Conservation (phyloP, 768 basidiomycete genomes). For the Roridomyces roridus region DNA sequence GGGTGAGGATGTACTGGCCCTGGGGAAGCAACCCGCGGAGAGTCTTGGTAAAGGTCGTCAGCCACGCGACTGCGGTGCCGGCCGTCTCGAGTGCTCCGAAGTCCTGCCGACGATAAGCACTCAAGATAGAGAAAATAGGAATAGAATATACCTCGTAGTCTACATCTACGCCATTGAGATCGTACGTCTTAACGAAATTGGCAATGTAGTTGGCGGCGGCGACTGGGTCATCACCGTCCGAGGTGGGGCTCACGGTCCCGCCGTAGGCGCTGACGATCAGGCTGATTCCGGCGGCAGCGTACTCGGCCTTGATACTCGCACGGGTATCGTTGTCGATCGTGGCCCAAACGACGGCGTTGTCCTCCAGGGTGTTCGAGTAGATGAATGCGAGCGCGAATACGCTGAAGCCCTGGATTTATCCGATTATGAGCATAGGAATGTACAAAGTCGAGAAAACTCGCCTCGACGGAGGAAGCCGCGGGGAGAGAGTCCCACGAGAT, state of each 20-base stretch:
- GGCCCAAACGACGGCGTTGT: slow-evolving; percentile 18
- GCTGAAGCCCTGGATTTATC: slow-evolving; percentile 24
- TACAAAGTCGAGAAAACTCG: too few relatives aligned
- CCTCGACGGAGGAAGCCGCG: neutral
- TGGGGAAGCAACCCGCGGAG: slow-evolving; percentile 27
- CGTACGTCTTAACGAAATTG: slow-evolving; percentile 54
- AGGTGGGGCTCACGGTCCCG: slow-evolving; percentile 61
- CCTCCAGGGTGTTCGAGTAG: slow-evolving; percentile 5
- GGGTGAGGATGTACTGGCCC: slow-evolving; percentile 42
- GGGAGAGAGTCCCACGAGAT: slow-evolving; percentile 18
- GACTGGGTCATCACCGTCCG: slow-evolving; percentile 64
- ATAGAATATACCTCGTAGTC: slow-evolving; percentile 51
- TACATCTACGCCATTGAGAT: slow-evolving; percentile 64
- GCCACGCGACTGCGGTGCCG: slow-evolving; percentile 50
- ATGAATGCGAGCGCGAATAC: slow-evolving; percentile 22
- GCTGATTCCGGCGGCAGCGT: slow-evolving; percentile 62
- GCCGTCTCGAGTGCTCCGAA: slow-evolving; percentile 54
- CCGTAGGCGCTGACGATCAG: slow-evolving; percentile 73
- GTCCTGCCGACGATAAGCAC: slow-evolving; percentile 47
- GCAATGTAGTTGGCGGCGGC: slow-evolving; percentile 63
- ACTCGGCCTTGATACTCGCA: slow-evolving; percentile 54
- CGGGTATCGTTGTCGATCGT: slow-evolving; percentile 9
- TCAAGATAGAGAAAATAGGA: neutral
- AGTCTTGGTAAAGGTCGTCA: slow-evolving; percentile 35
- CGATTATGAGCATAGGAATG: too few relatives aligned